Evolutionary conservation across 306 rosid species (phyloP), one percentile per base, ranked within the genome.

Genomic region (Cyamopsis tetragonoloba): DNA sequence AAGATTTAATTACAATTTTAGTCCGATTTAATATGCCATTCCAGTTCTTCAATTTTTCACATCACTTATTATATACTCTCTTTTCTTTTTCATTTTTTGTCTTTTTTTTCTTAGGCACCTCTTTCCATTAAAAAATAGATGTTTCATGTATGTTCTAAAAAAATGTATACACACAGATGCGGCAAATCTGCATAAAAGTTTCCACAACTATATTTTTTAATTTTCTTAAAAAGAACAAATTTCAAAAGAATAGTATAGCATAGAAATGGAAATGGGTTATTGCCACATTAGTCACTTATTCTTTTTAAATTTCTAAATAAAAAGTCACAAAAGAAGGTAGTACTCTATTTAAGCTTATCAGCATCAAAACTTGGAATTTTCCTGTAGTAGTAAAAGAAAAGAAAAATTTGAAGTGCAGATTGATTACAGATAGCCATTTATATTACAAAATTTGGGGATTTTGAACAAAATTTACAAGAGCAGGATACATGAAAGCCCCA

Each of bases 391-490:
- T 19, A 13, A 65, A 57, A 46, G 30, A 8, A 11, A 6, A 22
- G 0, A 35, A 24, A 39, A 13, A 28, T n/a, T n/a, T n/a, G 10
- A 13, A 19, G 44, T 51, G 43, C 4, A 50, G 37, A 47, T 18
- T 51, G 64, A 51, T 39, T 12, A 43, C 7, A 24, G 59, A 19
- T 26, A 38, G 38, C 5, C 1, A 38, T 39, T 3, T 20, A 66
- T 32, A 66, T 79, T 70, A 74, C 81, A 74, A 82, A 70, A 60
- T 19, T 68, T 65, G 54, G 18, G 70, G 18, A 54, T 58, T 17
- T 26, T 23, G 17, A 43, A 42, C 57, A 57, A 66, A 70, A 74
- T 82, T 38, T 73, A 82, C 71, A 75, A 31, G 60, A 79, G 37
- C 12, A 7, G 4, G 34, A 55, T 18, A 10, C 30, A 42, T 43